Evolutionary conservation across 73 alveolate genomes (phyloP), one percentile per base, ranked within the genome.

Genomic region (Paramecium caudatum): DNA sequence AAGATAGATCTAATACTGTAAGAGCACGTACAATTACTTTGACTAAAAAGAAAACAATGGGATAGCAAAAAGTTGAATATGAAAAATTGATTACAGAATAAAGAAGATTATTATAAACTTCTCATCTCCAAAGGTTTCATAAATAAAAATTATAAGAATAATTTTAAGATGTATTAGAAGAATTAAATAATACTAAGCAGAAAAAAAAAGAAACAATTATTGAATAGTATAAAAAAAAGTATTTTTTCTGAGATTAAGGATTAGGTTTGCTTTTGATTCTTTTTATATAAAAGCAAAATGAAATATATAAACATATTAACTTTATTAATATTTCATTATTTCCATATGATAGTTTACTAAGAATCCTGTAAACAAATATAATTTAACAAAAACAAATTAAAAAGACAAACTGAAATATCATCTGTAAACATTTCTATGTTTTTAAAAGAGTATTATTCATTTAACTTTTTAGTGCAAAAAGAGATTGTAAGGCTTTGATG

Each of bases 101-200:
- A 55, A 55, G 80, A 23, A 55, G 19, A 55, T 23, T 55, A 23
- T 55, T 55, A 55, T 8, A 55, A 55, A 55, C 80, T 27, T 55
- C 80, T 9, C 80, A 55, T 55, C 46, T 55, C 17, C 23, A 55
- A 55, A 55, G 80, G 46, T 55, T 27, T 55, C 80, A 55, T 21
- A 55, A 55, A 5, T 37, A 55, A 27, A 55, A 55, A 55, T 10
- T 55, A 55, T 43, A 55, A 55, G 23, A 55, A 55, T 37, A 55
- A 37, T 55, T 55, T 21, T 55, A 4, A 55, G 30, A 55, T 8
- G 21, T 55, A 23, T 43, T 55, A 23, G 80, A 37, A 5, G 80
- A 55, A 23, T 23, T 55, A 55, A 55, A 55, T 23, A 55, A 55
- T 27, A 55, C 30, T 2, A 55, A 55, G 30, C 23, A 27, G 46